Evolutionary conservation across 306 rosid species (phyloP), one percentile per base, ranked within the genome.

Genomic region (Corylus heterophylla): DNA sequence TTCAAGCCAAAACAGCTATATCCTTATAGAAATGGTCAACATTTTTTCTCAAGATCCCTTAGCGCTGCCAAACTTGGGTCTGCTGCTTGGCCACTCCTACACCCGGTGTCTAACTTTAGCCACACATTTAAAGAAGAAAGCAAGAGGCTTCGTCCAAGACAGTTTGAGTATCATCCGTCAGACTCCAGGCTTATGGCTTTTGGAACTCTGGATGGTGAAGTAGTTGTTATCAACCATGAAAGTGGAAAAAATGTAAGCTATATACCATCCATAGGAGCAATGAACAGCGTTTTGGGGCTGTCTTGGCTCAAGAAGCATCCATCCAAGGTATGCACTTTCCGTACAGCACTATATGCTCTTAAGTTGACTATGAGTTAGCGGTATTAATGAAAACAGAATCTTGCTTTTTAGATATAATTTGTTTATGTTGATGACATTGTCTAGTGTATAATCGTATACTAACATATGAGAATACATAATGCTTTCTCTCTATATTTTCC

Each of bases 151-250:
- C 94, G 90, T 75, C 97, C 96, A 10, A 87, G 97, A 90, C 96
- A 92, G 86, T 90, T 90, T 78, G 97, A 92, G 85, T 92, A 92
- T 74, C 96, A 92, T 85, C 97, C 96, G 5, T 80, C 90, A 63
- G 87, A 89, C 77, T 78, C 92, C 59, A 88, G 96, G 81, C 82
- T 90, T 86, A 89, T 90, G 96, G 96, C 83, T 75, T 85, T 90
- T 78, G 97, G 97, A 81, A 92, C 97, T 71, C 82, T 92, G 81
- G 96, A 90, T 84, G 97, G 97, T 50, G 94, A 92, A 85, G 96
- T 92, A 44, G 84, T 89, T 76, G 94, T 85, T 69, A 84, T 92
- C 80, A 90, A 92, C 88, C 94, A 89, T 82, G 97, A 92, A 80
- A 88, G 70, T 80, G 94, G 80, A 79, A 90, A 78, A 42, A 69